A percentile compares a stretch with the other conserved stretches of the same genome.
Evolutionary conservation across 305 asterid species (phyloP).

Genomic region (Solanum hybrid): DNA sequence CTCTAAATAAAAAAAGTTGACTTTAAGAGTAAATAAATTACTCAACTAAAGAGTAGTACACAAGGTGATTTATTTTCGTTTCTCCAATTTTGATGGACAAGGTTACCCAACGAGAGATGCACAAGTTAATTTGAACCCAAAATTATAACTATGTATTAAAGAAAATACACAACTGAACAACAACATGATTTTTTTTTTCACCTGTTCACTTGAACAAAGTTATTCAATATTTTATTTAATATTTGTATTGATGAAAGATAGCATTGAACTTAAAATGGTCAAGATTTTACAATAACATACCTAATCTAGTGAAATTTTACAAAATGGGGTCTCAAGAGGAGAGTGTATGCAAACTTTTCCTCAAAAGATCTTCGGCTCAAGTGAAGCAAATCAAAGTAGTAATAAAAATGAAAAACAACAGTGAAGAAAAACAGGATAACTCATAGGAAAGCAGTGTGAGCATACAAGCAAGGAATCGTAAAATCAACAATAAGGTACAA

Average conservation of each 20-base stretch:
- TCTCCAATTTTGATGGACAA: neutral
- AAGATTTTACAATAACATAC: neutral
- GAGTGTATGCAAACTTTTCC: neutral
- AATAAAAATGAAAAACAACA: neutral
- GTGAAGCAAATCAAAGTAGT: neutral
- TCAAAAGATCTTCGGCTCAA: neutral
- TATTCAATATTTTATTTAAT: neutral
- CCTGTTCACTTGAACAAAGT: neutral
- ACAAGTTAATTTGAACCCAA: neutral
- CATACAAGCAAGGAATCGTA: neutral
- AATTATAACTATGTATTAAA: neutral
- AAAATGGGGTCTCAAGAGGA: fast-evolving
- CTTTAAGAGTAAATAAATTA: neutral
- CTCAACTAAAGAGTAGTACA: neutral
- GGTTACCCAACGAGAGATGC: neutral
- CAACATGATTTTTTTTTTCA: neutral
- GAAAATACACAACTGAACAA: neutral
- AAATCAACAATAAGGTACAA: neutral
- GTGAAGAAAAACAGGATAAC: neutral
- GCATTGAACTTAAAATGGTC: neutral
- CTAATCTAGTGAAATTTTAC: neutral
- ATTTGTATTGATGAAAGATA: neutral
- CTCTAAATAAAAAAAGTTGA: neutral
- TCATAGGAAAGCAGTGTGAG: neutral
- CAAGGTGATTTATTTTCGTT: neutral